Evolutionary conservation across 163 green algal genomes (phyloP).

Genomic region (Trebouxia gelatinosa): DNA sequence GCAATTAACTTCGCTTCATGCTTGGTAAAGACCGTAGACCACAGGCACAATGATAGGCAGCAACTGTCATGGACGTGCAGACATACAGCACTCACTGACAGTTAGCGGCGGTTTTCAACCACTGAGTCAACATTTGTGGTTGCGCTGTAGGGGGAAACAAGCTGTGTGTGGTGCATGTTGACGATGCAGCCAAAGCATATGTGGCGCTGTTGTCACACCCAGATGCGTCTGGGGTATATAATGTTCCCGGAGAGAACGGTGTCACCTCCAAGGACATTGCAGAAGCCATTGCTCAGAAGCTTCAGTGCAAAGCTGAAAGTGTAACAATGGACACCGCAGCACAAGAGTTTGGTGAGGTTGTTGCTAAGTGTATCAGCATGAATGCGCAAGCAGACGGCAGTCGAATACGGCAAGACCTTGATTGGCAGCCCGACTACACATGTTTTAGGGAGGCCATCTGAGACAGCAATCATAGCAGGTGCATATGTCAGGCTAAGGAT

Average conservation of each 20-base stretch:
- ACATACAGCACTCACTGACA: not conserved
- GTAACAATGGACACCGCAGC: not conserved
- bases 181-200: not conserved
- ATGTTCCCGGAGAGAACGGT: not conserved
- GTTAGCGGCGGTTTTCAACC: too few relatives aligned
- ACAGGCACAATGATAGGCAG: too few relatives aligned
- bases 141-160: not conserved
- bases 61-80: not conserved
- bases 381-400: not conserved
- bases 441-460: not conserved
- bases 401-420: not conserved
- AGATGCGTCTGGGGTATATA: not conserved
- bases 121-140: too few relatives aligned
- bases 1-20: not conserved
- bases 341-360: not conserved
- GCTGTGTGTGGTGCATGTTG: constrained; percentile 1
- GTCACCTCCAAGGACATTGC: constrained; percentile 8
- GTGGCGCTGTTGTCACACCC: not conserved
- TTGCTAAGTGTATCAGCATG: not conserved
- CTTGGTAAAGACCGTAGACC: not conserved
- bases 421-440: constrained; percentile 3
- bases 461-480: too few relatives aligned
- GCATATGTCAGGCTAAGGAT: too few relatives aligned
- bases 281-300: not conserved
- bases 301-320: not conserved